Evolutionary conservation across 1,139 yeast genomes (phyloP).

Genomic region (Kurtzmaniella natalensis): DNA sequence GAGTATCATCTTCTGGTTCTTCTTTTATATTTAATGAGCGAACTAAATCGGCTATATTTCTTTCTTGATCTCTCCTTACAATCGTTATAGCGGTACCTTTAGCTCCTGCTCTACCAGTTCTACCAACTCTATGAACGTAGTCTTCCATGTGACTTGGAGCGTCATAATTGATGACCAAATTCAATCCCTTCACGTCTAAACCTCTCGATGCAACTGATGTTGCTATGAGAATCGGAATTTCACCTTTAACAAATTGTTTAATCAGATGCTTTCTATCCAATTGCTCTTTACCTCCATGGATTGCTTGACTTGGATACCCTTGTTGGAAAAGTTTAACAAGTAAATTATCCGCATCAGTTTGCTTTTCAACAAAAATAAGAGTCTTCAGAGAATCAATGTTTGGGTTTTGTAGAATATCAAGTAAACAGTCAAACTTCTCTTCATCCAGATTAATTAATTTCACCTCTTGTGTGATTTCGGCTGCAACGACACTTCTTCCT

Average conservation of each 20-base stretch:
- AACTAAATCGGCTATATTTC: slow-evolving; percentile 68
- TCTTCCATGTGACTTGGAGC: slow-evolving; percentile 93
- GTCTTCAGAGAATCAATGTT: slow-evolving; percentile 44
- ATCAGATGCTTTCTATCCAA: slow-evolving; percentile 76
- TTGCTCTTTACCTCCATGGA: slow-evolving; percentile 95
- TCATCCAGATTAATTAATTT: slow-evolving; percentile 46
- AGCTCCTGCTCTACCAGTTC: slow-evolving; percentile 92
- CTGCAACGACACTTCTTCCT: slow-evolving; percentile 77
- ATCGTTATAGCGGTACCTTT: slow-evolving; percentile 78
- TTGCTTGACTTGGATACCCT: slow-evolving; percentile 58
- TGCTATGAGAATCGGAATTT: slow-evolving; percentile 65
- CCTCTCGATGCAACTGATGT: slow-evolving; percentile 97
- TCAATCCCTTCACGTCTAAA: slow-evolving; percentile 78
- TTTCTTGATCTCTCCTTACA: slow-evolving; percentile 58
- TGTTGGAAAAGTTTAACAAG: slow-evolving; percentile 51
- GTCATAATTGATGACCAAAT: slow-evolving; percentile 79
- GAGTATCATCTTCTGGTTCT: slow-evolving; percentile 37
- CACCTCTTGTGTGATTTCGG: slow-evolving; percentile 71
- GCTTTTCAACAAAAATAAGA: slow-evolving; percentile 83
- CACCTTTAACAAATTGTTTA: slow-evolving; percentile 62
- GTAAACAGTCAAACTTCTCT: slow-evolving; percentile 49
- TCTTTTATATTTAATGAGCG: slow-evolving; percentile 61
- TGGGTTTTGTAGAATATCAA: slow-evolving; percentile 46
- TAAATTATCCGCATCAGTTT: slow-evolving; percentile 72
- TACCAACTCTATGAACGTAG: slow-evolving; percentile 92